Conservation (phyloP, 208 protist species). For the Crithidia thermophila region DNA sequence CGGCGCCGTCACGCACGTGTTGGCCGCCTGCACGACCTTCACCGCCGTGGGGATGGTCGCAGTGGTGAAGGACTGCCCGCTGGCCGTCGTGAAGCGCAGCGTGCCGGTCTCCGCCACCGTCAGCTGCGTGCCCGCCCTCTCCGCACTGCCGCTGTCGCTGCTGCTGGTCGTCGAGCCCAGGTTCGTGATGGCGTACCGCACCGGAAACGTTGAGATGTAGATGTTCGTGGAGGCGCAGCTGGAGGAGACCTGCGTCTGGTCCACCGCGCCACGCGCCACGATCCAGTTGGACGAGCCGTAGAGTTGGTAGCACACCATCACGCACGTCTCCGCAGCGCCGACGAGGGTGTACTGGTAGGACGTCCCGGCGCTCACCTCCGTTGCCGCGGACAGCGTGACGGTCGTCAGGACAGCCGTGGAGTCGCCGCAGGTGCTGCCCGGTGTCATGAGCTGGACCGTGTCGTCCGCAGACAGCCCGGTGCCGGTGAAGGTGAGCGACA, state of each 20-base stretch:
- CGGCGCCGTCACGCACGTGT: constrained; percentile 59
- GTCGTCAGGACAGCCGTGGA: constrained; percentile 12
- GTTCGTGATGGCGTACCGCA: constrained; percentile 55
- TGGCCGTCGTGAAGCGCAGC: constrained; percentile 44
- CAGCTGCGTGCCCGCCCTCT: constrained; percentile 11
- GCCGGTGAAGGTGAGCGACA: constrained; percentile 58
- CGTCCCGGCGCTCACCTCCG: constrained; percentile 44
- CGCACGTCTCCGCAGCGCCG: constrained; percentile 57
- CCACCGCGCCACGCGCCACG: constrained; percentile 28
- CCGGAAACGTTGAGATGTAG: constrained; percentile 66
- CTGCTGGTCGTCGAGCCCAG: neutral
- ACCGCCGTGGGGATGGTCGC: constrained; percentile 34
- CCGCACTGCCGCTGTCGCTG: neutral
- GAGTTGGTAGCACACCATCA: constrained; percentile 76
- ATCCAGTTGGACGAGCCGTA: constrained; percentile 46
- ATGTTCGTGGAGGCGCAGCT: constrained; percentile 50
- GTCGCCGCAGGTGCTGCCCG: constrained; percentile 34
- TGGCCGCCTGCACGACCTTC: constrained; percentile 59
- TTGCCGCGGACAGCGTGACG: constrained; percentile 37
- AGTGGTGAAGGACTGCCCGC: constrained; percentile 27
- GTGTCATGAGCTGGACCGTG: constrained; percentile 50
- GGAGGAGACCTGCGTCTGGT: constrained; percentile 19
- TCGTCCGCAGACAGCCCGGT: constrained; percentile 52
- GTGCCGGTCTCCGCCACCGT: constrained; percentile 65
- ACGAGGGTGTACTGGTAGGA: constrained; percentile 69